Evolutionary conservation across 768 basidiomycete species (phyloP).

Genomic region (Galerina marginata): DNA sequence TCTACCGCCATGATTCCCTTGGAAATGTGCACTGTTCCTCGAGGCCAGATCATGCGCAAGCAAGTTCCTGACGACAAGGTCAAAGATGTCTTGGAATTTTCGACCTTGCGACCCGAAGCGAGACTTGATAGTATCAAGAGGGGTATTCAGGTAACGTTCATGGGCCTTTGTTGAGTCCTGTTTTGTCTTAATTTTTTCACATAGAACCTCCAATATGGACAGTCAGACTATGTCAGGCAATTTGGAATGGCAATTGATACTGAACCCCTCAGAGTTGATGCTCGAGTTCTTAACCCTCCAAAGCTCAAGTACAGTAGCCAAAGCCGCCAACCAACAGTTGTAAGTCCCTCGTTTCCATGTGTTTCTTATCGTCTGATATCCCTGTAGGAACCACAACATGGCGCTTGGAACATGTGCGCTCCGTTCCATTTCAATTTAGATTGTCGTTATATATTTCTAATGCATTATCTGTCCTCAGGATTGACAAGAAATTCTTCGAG

Average conservation of each 20-base stretch:
- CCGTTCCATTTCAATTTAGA: slow-evolving; percentile 40
- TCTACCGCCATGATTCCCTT: slow-evolving; percentile 67
- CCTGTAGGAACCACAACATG: slow-evolving; percentile 61
- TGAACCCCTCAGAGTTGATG: slow-evolving; percentile 63
- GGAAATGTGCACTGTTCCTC: slow-evolving; percentile 65
- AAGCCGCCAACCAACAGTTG: slow-evolving; percentile 56
- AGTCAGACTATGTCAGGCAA: slow-evolving; percentile 73
- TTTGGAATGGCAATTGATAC: slow-evolving; percentile 73
- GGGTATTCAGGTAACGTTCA: slow-evolving; percentile 54
- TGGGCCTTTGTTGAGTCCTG: slow-evolving; percentile 40
- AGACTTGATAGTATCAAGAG: slow-evolving; percentile 62
- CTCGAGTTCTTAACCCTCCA: slow-evolving; percentile 67
- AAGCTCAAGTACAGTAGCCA: slow-evolving; percentile 66
- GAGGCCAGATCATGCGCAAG: slow-evolving; percentile 74
- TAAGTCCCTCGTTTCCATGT: slow-evolving; percentile 34
- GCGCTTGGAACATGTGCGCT: slow-evolving; percentile 78
- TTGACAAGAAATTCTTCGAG: slow-evolving; percentile 44
- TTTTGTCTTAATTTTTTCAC: background rate
- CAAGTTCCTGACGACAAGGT: slow-evolving; percentile 72
- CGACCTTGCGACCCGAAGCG: slow-evolving; percentile 65
- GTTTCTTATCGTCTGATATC: background rate
- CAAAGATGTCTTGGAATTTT: slow-evolving; percentile 65
- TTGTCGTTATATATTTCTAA: slow-evolving; percentile 1
- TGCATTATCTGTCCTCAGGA: slow-evolving; percentile 44
- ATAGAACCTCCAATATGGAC: slow-evolving; percentile 71